These are phyloP conservation scores for Aspergillus tamarii DNA, from an alignment of 2,329 filamentous ascomycete species.

Conservation along the genomic window DNA sequence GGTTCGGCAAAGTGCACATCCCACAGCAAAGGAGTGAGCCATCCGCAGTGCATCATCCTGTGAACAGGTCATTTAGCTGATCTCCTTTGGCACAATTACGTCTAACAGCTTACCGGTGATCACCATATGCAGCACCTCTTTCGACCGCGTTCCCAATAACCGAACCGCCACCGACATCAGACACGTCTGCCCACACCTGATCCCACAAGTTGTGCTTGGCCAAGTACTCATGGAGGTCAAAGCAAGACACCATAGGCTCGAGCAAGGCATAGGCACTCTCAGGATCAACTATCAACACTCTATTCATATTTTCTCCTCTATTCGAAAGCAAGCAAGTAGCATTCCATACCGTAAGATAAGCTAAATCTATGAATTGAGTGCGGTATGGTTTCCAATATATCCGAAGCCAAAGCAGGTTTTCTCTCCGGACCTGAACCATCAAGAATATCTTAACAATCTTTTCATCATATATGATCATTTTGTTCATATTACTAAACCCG, in stretches of 20 bases:
- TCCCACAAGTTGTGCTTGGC: not conserved
- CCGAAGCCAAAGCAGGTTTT: not conserved
- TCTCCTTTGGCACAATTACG: not conserved
- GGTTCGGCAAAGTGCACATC: conserved; percentile 45
- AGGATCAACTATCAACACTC: conserved; percentile 55
- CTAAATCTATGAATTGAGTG: not conserved
- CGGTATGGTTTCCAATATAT: not conserved
- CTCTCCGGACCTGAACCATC: not conserved
- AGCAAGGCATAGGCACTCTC: conserved; percentile 56
- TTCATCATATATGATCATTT: not conserved
- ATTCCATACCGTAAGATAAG: not conserved
- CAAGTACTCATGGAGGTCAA: conserved; percentile 50
- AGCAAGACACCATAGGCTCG: conserved; percentile 60
- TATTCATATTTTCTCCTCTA: conserved; percentile 49
- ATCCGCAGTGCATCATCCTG: conserved; percentile 40
- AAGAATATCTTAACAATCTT: not conserved
- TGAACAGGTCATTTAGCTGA: not conserved
- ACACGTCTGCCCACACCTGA: conserved; percentile 32
- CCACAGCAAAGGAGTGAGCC: conserved; percentile 51
- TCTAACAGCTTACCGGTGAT: conserved; percentile 39
- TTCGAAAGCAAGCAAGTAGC: not conserved
- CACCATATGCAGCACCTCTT: conserved; percentile 44
- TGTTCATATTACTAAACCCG: not conserved
- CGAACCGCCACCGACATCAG: conserved; percentile 46
- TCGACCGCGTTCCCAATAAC: conserved; percentile 54